A percentile compares a stretch with the other conserved stretches of the same genome.
These are phyloP conservation scores for Blastobotrys persicus DNA, from an alignment of 1,139 yeast species.

Conservation along the genomic window DNA sequence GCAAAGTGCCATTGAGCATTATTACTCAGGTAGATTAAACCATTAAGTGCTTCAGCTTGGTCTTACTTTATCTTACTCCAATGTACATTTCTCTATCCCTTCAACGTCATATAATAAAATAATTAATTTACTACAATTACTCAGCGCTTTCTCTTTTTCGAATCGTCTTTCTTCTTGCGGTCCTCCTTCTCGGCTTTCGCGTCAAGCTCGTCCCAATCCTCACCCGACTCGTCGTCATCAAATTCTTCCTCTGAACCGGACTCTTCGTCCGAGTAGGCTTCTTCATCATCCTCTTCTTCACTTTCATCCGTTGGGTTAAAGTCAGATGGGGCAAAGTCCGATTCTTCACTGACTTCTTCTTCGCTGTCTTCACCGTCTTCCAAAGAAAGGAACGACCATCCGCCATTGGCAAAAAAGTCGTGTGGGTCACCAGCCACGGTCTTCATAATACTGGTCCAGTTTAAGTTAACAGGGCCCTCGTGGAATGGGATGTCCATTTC, in stretches of 20 bases:
- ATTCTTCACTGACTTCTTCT: constrained; percentile 44
- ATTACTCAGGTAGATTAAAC: too few relatives aligned
- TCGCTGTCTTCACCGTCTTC: constrained; percentile 54
- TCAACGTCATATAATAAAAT: background rate
- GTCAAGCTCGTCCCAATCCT: constrained; percentile 41
- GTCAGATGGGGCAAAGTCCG: constrained; percentile 39
- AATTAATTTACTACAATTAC: background rate
- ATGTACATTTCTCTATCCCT: background rate
- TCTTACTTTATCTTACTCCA: too few relatives aligned
- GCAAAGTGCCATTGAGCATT: too few relatives aligned
- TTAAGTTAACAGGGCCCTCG: constrained; percentile 93
- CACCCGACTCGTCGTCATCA: constrained; percentile 37
- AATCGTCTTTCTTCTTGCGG: constrained; percentile 21
- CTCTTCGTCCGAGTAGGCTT: constrained; percentile 21
- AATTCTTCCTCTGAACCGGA: constrained; percentile 31
- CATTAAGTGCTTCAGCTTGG: too few relatives aligned
- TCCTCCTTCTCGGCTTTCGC: constrained; percentile 38
- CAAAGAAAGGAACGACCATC: constrained; percentile 84
- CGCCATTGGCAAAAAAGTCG: constrained; percentile 84
- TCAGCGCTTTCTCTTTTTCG: constrained; percentile 21
- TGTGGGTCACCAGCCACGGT: constrained; percentile 90
- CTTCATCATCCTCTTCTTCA: constrained; percentile 39
- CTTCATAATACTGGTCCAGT: constrained; percentile 95
- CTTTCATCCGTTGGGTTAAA: constrained; percentile 32
- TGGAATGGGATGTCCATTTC: constrained; percentile 93